phyloP scores from a whole-genome alignment of 352 stramenopile species.

The Phytopythium oedochilum region DNA sequence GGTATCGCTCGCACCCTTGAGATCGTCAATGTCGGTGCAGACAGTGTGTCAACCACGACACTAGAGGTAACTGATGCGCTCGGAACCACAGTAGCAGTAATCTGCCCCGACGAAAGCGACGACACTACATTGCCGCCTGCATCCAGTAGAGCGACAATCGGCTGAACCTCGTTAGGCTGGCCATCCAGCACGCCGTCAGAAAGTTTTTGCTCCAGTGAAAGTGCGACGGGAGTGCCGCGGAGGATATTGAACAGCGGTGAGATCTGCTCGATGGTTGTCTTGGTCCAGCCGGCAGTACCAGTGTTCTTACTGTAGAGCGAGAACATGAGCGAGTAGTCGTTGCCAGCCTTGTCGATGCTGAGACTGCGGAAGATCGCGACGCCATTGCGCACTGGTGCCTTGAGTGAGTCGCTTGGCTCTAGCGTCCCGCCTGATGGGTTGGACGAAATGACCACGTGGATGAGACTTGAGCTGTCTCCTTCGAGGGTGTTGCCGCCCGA shows the following conservation, averaged over 20 bases:
- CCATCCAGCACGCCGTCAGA: slow-evolving; percentile 72
- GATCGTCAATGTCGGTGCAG: slow-evolving; percentile 38
- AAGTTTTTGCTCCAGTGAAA: slow-evolving; percentile 44
- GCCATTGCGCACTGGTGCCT: slow-evolving; percentile 35
- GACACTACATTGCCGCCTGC: slow-evolving; percentile 62
- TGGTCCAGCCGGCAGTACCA: slow-evolving; percentile 15
- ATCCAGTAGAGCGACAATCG: slow-evolving; percentile 56
- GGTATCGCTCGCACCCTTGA: slow-evolving; percentile 34
- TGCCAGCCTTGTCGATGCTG: slow-evolving; percentile 68
- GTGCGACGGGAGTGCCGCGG: slow-evolving; percentile 35
- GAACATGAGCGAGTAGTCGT: slow-evolving; percentile 72
- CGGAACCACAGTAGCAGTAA: slow-evolving; percentile 51
- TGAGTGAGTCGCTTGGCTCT: slow-evolving; percentile 32
- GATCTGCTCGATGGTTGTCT: slow-evolving; percentile 48
- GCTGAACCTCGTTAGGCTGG: slow-evolving; percentile 68
- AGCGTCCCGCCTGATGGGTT: slow-evolving; percentile 65
- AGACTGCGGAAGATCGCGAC: slow-evolving; percentile 68
- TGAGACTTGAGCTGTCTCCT: slow-evolving; percentile 57
- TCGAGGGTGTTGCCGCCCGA: slow-evolving; percentile 61
- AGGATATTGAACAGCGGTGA: slow-evolving; percentile 58
- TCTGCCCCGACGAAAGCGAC: slow-evolving; percentile 32
- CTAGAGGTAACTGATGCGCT: slow-evolving; percentile 54
- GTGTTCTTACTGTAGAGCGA: slow-evolving; percentile 43
- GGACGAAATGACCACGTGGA: slow-evolving; percentile 60
- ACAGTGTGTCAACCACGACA: slow-evolving; percentile 61